Percentiles rank a stretch among this genome's conserved stretches.
Evolutionary conservation across 768 basidiomycete species (phyloP).

Genomic region (Melanogaster broomeanus): DNA sequence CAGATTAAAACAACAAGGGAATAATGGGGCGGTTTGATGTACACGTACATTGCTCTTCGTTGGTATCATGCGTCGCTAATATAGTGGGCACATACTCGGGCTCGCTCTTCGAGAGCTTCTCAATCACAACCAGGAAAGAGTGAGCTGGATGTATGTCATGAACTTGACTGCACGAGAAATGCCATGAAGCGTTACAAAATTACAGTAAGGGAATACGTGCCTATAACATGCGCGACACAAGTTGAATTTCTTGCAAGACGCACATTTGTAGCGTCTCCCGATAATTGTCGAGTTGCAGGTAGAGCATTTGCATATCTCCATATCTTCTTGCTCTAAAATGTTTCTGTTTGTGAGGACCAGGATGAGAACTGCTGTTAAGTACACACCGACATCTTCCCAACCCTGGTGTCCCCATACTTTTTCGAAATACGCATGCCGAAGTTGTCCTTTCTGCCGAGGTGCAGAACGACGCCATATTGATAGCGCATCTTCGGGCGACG

Average conservation of each 20-base stretch:
- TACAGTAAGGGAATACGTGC: conserved; percentile 37
- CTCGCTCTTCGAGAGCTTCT: conserved; percentile 48
- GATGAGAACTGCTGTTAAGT: not conserved
- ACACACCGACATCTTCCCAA: conserved; percentile 89
- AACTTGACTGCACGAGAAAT: conserved; percentile 59
- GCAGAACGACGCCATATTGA: conserved; percentile 68
- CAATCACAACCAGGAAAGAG: conserved; percentile 81
- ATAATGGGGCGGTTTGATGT: not conserved
- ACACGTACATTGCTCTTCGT: conserved; percentile 63
- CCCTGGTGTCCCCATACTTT: conserved; percentile 81
- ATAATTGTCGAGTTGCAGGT: conserved; percentile 70
- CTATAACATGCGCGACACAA: conserved; percentile 84
- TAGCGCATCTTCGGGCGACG: conserved; percentile 54
- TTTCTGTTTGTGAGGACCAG: not conserved
- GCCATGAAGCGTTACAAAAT: conserved; percentile 4
- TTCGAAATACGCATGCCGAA: conserved; percentile 85
- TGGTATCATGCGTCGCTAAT: conserved; percentile 36
- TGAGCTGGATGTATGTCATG: conserved; percentile 91
- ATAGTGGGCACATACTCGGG: conserved; percentile 33
- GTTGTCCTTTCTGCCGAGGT: conserved; percentile 70
- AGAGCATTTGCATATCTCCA: conserved; percentile 65
- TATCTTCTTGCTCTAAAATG: conserved; percentile 71
- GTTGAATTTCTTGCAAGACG: conserved; percentile 75
- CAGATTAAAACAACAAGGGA: not conserved
- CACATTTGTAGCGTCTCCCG: conserved; percentile 80